phyloP scores from a whole-genome alignment of 371 early-diverging fungal species.

The Nematocida ironsii region DNA sequence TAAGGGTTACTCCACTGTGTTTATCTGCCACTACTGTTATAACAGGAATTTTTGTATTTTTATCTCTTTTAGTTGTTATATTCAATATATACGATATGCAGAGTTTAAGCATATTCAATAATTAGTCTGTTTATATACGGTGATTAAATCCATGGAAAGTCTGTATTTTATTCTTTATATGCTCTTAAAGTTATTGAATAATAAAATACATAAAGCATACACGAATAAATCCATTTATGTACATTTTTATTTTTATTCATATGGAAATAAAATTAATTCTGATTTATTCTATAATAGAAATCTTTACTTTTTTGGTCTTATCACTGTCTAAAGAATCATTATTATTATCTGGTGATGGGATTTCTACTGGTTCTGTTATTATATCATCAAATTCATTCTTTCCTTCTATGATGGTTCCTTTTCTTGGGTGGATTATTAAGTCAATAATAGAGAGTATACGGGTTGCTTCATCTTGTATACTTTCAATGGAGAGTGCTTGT shows the following conservation, averaged over 20 bases:
- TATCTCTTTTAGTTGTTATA: too few species aligned
- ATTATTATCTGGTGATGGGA: not conserved
- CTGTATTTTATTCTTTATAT: too few species aligned
- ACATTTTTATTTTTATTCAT: not conserved
- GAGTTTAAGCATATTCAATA: too few species aligned
- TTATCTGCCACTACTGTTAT: too few species aligned
- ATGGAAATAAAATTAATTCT: not conserved
- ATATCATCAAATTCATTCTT: constrained; percentile 15
- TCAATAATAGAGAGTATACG: constrained; percentile 38
- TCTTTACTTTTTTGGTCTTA: constrained; percentile 11
- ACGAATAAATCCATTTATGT: too few species aligned
- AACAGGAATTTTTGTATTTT: too few species aligned
- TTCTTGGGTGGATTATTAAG: constrained; percentile 55
- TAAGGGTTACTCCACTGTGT: too few species aligned
- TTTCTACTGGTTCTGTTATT: not conserved
- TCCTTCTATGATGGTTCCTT: constrained; percentile 41
- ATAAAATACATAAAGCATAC: too few species aligned
- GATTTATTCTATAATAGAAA: constrained; percentile 17
- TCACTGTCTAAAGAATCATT: not conserved
- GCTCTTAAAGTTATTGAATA: too few species aligned
- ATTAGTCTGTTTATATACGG: too few species aligned
- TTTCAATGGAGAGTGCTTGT: constrained; percentile 22
- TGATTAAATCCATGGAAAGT: too few species aligned
- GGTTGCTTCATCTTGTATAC: not conserved
- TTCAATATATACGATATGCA: too few species aligned